Evolutionary conservation across 345 rosid genomes (phyloP).

Genomic region (Ceriops zippeliana): DNA sequence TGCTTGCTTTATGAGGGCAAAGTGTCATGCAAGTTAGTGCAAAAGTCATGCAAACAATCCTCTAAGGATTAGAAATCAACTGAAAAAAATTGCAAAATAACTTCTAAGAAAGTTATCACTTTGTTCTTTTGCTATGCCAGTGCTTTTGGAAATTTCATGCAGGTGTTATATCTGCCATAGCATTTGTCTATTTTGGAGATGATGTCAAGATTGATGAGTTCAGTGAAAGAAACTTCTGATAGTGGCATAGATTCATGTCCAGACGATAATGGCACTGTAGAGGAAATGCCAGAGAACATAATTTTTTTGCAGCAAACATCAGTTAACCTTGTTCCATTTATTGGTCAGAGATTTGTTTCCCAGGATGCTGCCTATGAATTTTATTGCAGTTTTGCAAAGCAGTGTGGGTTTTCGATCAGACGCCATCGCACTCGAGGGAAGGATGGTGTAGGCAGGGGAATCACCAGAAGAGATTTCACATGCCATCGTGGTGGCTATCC

Average conservation of each 20-base stretch:
- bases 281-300: slow-evolving; percentile 43
- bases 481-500: slow-evolving; percentile 62
- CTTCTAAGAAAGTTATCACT: no score
- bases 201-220: slow-evolving; percentile 41
- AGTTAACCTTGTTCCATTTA: slow-evolving; percentile 49
- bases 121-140: neutral
- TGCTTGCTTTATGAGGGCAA: no score
- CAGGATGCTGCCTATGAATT: slow-evolving; percentile 66
- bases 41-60: no score
- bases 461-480: slow-evolving; percentile 59
- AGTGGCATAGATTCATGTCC: slow-evolving; percentile 43
- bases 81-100: no score
- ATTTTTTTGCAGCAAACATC: slow-evolving; percentile 56
- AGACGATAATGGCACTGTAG: slow-evolving; percentile 37
- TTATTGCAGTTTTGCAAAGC: slow-evolving; percentile 61
- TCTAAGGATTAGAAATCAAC: no score
- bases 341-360: slow-evolving; percentile 57
- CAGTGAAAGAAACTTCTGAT: slow-evolving; percentile 45
- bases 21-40: no score
- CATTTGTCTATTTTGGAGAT: slow-evolving; percentile 15
- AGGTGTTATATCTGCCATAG: slow-evolving; percentile 12
- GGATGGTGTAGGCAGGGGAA: slow-evolving; percentile 61
- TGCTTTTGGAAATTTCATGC: slow-evolving; percentile 11
- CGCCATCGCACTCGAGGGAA: slow-evolving; percentile 60
- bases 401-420: slow-evolving; percentile 59